Evolutionary conservation across 2,329 filamentous ascomycete species (phyloP), one percentile per base, ranked within the genome.

Genomic region (Trichoderma pleuroti): DNA sequence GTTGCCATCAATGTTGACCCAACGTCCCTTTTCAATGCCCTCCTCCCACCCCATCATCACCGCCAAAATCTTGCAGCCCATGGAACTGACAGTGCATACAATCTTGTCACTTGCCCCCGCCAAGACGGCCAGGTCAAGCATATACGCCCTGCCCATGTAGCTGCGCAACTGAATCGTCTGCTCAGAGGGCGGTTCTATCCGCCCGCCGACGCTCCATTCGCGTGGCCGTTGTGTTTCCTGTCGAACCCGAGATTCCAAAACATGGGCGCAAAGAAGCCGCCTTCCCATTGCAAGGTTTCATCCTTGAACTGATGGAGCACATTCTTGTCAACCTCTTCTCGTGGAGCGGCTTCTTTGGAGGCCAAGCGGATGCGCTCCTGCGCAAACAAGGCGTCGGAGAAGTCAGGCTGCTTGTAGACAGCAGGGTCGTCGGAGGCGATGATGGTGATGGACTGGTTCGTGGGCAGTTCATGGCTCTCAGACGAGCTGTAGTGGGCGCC

Each of bases 21-120:
- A 97, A 57, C 85, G 84, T 1, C 84, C 85, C 21, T 84, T 79
- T 39, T 83, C 83, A 72, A 93, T 85, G 6, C 86, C 88, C 34
- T 84, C 85, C 46, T 94, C 91, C 92, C 92, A 94, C 0, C 93
- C 93, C 89, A 96, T 89, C 90, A 97, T 94, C 52, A 97, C 92
- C 2, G 88, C 93, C 72, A 97, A 78, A 67, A 97, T 76, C 26
- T 92, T 86, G 78, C 93, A 97, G 0, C 88, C 88, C 80, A 86
- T 88, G 39, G 90, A 88, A 75, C 91, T 93, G 28, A 94, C 90
- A 3, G 90, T 92, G 76, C 93, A 97, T 1, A 97, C 86, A 9
- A 96, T 85, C 14, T 84, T 86, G 78, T 96, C 93, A 69, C 87
- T 89, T 18, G 88, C 87, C 32, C 86, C 84, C 0, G 90, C 88